phyloP scores from a whole-genome alignment of 139 green algal species.

The Mychonastes homosphaera region DNA sequence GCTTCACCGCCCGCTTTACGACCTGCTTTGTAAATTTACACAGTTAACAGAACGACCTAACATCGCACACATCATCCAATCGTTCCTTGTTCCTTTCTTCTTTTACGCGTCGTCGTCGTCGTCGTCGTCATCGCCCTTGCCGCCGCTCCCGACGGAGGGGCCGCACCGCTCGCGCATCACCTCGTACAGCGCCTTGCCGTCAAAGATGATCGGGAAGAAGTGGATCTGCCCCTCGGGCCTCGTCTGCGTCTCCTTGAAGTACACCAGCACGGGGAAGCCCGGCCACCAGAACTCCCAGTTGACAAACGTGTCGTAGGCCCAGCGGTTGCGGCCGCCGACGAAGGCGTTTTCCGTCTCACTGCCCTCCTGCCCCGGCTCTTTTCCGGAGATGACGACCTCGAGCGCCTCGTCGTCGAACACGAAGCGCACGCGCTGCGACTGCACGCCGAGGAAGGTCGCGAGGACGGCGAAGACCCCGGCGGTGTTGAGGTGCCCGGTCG shows the following conservation, averaged over 20 bases:
- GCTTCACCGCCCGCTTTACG: no score
- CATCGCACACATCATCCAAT: no score
- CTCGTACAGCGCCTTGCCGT: conserved; percentile 81
- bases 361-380: conserved; percentile 38
- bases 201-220: conserved; percentile 88
- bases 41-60: no score
- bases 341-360: conserved; percentile 76
- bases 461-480: no score
- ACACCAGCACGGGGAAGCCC: conserved; percentile 86
- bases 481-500: no score
- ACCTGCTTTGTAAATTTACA: no score
- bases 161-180: conserved; percentile 79
- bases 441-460: no score
- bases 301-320: conserved; percentile 70
- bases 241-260: conserved; percentile 99
- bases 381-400: conserved; percentile 47
- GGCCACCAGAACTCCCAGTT: conserved; percentile 97
- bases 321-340: conserved; percentile 73
- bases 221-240: conserved; percentile 95
- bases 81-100: no score
- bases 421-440: conserved; percentile 37
- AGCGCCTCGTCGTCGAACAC: conserved; percentile 63
- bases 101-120: no score
- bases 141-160: conserved; percentile 39
- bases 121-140: no score